Evolutionary conservation across 2,329 filamentous ascomycete genomes (phyloP).

Genomic region (Xylaria hypoxylon): DNA sequence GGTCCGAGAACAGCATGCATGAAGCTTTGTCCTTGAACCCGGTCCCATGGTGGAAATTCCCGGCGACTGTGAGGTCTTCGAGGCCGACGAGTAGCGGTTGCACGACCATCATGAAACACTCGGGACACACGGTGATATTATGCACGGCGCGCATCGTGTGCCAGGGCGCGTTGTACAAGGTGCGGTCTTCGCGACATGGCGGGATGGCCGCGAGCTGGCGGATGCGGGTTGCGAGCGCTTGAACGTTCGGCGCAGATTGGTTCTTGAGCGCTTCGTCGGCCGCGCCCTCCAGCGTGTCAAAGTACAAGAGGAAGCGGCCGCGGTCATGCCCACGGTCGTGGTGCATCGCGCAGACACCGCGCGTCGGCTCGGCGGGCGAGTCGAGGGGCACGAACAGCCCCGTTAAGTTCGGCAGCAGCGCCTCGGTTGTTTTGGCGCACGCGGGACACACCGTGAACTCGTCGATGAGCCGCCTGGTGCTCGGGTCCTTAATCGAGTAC

Average conservation of each 20-base stretch:
- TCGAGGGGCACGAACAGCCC: slow-evolving; percentile 72
- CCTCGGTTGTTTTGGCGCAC: slow-evolving; percentile 78
- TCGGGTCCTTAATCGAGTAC: slow-evolving; percentile 79
- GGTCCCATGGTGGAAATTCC: slow-evolving; percentile 72
- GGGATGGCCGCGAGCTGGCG: slow-evolving; percentile 66
- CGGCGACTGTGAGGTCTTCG: slow-evolving; percentile 62
- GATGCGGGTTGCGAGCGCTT: slow-evolving; percentile 72
- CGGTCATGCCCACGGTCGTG: slow-evolving; percentile 51
- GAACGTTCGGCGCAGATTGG: slow-evolving; percentile 65
- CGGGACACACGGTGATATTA: slow-evolving; percentile 84
- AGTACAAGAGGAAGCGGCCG: slow-evolving; percentile 68
- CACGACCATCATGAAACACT: slow-evolving; percentile 87
- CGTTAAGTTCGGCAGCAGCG: slow-evolving; percentile 77
- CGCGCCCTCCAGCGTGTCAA: slow-evolving; percentile 69
- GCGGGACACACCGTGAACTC: slow-evolving; percentile 81
- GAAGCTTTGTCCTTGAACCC: slow-evolving; percentile 63
- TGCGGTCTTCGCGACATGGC: slow-evolving; percentile 75
- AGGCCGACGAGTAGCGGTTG: slow-evolving; percentile 71
- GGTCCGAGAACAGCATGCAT: slow-evolving; percentile 84
- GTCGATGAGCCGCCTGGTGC: slow-evolving; percentile 70
- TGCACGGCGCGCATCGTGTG: slow-evolving; percentile 80
- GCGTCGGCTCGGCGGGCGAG: slow-evolving; percentile 58
- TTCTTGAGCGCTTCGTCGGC: slow-evolving; percentile 63
- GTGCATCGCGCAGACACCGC: slow-evolving; percentile 76
- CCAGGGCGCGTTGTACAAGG: slow-evolving; percentile 75